Conservation (phyloP, 495 filamentous ascomycete genomes). For the Penicillium pancosmium region DNA sequence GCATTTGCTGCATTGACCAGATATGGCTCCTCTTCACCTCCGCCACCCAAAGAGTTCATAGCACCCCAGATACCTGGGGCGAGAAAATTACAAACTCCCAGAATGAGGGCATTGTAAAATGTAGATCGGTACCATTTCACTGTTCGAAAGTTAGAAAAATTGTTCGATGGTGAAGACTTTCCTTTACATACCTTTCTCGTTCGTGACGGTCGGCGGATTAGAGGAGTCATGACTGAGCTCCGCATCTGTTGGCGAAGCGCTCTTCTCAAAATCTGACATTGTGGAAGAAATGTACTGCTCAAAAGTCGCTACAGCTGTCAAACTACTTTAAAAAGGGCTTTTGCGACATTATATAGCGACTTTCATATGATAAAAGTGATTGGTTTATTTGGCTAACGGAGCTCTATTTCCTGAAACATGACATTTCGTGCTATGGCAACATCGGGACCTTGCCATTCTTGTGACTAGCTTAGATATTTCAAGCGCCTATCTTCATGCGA, state of each 20-base stretch:
- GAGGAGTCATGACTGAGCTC: slow-evolving; percentile 17
- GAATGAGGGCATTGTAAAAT: slow-evolving; percentile 64
- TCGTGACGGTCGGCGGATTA: slow-evolving; percentile 6
- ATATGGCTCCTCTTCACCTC: slow-evolving; percentile 62
- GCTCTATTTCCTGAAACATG: slow-evolving; percentile 6
- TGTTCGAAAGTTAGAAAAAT: slow-evolving; percentile 13
- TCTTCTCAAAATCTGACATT: slow-evolving; percentile 28
- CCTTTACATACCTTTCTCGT: slow-evolving; percentile 29
- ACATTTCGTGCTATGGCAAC: slow-evolving; percentile 22
- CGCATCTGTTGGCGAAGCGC: slow-evolving; percentile 23
- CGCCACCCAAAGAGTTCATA: slow-evolving; percentile 71
- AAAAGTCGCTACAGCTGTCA: neutral
- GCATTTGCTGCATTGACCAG: slow-evolving; percentile 73
- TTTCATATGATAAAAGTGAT: neutral
- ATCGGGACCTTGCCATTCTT: slow-evolving; percentile 9
- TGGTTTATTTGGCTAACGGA: slow-evolving; percentile 11
- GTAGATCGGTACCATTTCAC: slow-evolving; percentile 69
- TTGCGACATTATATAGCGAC: neutral
- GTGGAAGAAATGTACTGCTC: neutral
- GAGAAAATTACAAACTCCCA: slow-evolving; percentile 64
- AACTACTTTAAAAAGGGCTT: neutral
- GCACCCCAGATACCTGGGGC: slow-evolving; percentile 70
- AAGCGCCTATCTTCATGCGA: slow-evolving; percentile 1
- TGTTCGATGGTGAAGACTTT: neutral
- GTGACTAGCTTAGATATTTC: neutral